Base-by-base conservation (phyloP, 2,329 filamentous ascomycete genomes). In the Fusarium miscanthi region DNA sequence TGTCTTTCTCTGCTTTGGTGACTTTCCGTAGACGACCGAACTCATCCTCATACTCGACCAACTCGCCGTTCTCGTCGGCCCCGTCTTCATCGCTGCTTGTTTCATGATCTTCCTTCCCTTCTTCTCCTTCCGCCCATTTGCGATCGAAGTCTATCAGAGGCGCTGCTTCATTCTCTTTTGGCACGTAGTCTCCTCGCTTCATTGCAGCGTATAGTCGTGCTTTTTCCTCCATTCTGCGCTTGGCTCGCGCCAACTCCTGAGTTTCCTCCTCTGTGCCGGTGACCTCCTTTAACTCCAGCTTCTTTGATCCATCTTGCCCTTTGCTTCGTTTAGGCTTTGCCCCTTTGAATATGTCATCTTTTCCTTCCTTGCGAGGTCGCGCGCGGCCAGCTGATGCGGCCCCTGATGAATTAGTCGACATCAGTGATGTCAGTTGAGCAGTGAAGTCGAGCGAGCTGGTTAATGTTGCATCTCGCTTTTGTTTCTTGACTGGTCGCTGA, bases 101-200 rank as follows among this genome's bases (percentile, higher is more conserved):
- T n/a, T 83, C 91, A 70, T 93, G 90, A 74, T 94, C 90, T 42
- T 89, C 85, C n/a, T 80, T 79, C 30, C 80, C 77, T 69, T 79
- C 92, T 60, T 90, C 70, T 35, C 85, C 84, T 78, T 97, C 93
- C 0, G 92, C 94, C 95, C 96, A 98, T 84, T 98, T 99, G 68
- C 92, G 88, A 82, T 98, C 96, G 81, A 99, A 99, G 83, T 99
- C 95, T 6, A 99, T 92, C 31, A 97, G 88, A 30, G 89, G 87
- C 74, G 91, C 89, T 45, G 89, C 84, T 75, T 89, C 85, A 78
- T 91, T 88, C 73, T 93, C 88, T 61, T 87, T 87, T 21, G 88
- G 85, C n/a, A 93, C 85, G 81, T 93, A 91, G 78, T 97, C 92
- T n/a, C 95, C 95, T 38, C 93, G 88, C 82, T 97, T 97, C 90